Conservation (phyloP, 495 filamentous ascomycete species). For the Penicillium lividum region DNA sequence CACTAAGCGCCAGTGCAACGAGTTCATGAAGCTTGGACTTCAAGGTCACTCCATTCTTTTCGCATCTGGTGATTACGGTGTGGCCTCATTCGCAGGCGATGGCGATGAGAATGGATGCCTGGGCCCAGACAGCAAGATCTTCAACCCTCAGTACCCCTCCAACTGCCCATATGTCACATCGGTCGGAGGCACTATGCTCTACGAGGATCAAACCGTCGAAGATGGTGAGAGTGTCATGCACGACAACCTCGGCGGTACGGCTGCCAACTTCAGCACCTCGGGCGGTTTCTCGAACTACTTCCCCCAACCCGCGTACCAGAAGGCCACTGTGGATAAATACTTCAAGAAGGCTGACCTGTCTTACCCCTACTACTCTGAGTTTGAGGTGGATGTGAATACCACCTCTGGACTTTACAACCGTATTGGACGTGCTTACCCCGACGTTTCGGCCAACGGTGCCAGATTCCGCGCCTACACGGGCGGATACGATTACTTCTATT, state of each 20-base stretch:
- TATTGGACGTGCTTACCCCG: conserved; percentile 63
- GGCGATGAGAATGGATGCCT: conserved; percentile 35
- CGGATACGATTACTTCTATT: conserved; percentile 40
- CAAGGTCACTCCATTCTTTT: conserved; percentile 62
- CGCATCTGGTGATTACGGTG: conserved; percentile 62
- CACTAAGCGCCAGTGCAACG: conserved; percentile 56
- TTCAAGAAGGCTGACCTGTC: conserved; percentile 48
- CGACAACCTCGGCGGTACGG: conserved; percentile 30
- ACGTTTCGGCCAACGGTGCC: conserved; percentile 63
- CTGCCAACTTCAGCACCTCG: conserved; percentile 52
- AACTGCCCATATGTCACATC: conserved; percentile 56
- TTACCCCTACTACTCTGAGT: conserved; percentile 41
- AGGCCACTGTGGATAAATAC: conserved; percentile 50
- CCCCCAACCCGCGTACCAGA: conserved; percentile 59
- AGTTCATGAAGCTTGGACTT: conserved; percentile 67
- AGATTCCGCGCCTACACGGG: conserved; percentile 49
- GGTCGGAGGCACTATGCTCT: conserved; percentile 52
- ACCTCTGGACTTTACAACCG: conserved; percentile 57
- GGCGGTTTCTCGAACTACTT: conserved; percentile 73
- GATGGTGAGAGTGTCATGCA: conserved; percentile 45
- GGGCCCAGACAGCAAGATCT: conserved; percentile 44
- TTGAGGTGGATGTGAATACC: conserved; percentile 37
- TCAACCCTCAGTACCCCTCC: conserved; percentile 51
- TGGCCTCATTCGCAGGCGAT: conserved; percentile 45
- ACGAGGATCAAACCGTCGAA: conserved; percentile 38